A percentile compares a stretch with the other conserved stretches of the same genome.
These are phyloP conservation scores for Lagenidium sp. DNA, from an alignment of 352 stramenopile genomes.

Conservation along the genomic window DNA sequence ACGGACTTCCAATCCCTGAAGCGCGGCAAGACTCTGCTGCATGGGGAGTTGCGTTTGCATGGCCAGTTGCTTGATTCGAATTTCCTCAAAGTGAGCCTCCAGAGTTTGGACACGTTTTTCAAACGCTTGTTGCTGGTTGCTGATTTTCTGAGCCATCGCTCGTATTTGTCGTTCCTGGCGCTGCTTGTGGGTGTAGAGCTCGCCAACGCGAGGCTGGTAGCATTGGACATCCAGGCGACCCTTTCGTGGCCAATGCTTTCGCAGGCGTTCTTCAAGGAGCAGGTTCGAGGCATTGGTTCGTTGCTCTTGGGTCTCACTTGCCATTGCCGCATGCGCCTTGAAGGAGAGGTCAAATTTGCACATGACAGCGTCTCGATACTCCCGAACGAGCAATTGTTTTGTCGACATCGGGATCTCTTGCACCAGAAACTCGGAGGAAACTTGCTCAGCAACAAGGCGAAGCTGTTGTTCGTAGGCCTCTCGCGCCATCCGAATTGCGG, in stretches of 20 bases:
- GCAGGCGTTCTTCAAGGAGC: slow-evolving; percentile 76
- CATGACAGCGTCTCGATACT: slow-evolving; percentile 35
- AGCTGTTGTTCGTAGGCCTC: slow-evolving; percentile 3
- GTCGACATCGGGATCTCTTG: slow-evolving; percentile 18
- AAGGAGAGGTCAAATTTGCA: slow-evolving; percentile 27
- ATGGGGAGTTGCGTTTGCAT: slow-evolving; percentile 61
- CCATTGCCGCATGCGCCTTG: slow-evolving; percentile 7
- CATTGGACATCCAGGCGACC: slow-evolving; percentile 79
- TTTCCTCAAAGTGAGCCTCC: slow-evolving; percentile 21
- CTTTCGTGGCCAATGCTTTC: slow-evolving; percentile 84
- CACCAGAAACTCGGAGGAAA: slow-evolving; percentile 18
- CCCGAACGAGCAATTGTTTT: slow-evolving; percentile 3
- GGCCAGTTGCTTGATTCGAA: slow-evolving; percentile 32
- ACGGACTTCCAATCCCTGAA: slow-evolving; percentile 80
- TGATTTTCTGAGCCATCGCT: slow-evolving; percentile 38
- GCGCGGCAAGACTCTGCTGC: slow-evolving; percentile 59
- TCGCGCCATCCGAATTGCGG: background rate
- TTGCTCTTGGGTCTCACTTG: slow-evolving; percentile 16
- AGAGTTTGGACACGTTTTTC: slow-evolving; percentile 16
- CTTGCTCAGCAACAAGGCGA: slow-evolving; percentile 1
- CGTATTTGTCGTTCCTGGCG: slow-evolving; percentile 60
- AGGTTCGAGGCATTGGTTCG: slow-evolving; percentile 24
- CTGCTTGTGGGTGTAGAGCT: slow-evolving; percentile 74
- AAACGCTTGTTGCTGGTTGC: slow-evolving; percentile 45
- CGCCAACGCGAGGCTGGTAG: slow-evolving; percentile 74